Percentiles rank a stretch among this genome's conserved stretches.
These are phyloP conservation scores for Salix koriyanagi DNA, from an alignment of 345 rosid species.

Conservation along the genomic window DNA sequence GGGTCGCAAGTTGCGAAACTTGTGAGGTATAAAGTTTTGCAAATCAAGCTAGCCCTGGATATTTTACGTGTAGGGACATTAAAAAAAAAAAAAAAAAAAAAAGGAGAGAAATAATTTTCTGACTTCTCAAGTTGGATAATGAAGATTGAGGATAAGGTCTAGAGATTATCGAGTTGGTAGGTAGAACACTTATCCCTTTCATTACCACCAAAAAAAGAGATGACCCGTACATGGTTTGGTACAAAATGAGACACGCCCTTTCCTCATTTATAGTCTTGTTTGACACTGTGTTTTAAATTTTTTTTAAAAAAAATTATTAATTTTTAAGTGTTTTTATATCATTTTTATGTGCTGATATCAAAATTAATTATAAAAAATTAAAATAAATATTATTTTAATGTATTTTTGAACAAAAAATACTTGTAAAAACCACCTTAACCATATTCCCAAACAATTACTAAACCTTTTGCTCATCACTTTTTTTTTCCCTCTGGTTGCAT, in stretches of 20 bases:
- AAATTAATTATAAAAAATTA: too few species aligned
- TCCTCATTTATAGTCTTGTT: too few species aligned
- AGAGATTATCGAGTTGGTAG: constrained; percentile 49
- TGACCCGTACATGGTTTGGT: constrained; percentile 20
- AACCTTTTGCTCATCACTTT: not conserved
- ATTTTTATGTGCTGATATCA: too few species aligned
- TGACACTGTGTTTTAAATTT: too few species aligned
- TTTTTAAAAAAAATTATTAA: too few species aligned
- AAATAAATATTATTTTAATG: too few species aligned
- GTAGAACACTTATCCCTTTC: constrained; percentile 39
- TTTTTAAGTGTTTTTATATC: too few species aligned
- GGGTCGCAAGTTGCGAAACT: constrained; percentile 9
- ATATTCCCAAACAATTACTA: too few species aligned
- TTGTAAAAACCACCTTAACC: rapidly evolving
- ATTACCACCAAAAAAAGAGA: constrained; percentile 23
- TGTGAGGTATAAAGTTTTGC: constrained; percentile 22
- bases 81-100: not conserved
- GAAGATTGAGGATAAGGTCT: constrained; percentile 34
- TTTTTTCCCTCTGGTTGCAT: not conserved
- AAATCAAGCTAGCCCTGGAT: constrained; percentile 25
- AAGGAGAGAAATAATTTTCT: too few species aligned
- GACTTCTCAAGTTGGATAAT: not conserved
- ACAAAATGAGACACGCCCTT: constrained; percentile 26
- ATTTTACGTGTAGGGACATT: constrained; percentile 8
- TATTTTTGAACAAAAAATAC: too few species aligned